These are phyloP conservation scores for Schoenoplectus tabernaemontani DNA, from an alignment of 202 grass and related monocot species.

Conservation along the genomic window DNA sequence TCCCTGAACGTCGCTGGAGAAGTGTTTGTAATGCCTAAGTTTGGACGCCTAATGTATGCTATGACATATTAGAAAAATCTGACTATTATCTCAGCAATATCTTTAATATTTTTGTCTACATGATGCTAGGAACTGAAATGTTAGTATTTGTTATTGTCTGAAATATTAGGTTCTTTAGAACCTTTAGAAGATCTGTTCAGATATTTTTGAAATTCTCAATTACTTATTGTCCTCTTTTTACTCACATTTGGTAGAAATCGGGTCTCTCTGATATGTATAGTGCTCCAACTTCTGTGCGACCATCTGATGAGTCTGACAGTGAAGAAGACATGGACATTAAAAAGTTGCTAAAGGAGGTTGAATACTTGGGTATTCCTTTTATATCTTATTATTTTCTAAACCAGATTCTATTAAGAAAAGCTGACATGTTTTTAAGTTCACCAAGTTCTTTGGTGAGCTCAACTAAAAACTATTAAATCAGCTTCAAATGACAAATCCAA, in stretches of 20 bases:
- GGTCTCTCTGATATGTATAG: constrained; percentile 74
- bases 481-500: too few relatives aligned
- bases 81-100: background rate
- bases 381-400: background rate
- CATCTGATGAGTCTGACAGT: constrained; percentile 39
- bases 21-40: background rate
- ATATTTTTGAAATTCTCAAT: background rate
- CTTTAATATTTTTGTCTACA: background rate
- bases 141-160: background rate
- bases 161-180: background rate
- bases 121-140: background rate
- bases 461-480: too few relatives aligned
- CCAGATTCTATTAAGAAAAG: background rate
- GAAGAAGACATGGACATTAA: constrained; percentile 73
- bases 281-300: constrained; percentile 28
- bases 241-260: constrained; percentile 38
- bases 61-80: background rate
- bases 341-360: constrained; percentile 82
- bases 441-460: too few relatives aligned
- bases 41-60: background rate
- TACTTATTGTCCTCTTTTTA: background rate
- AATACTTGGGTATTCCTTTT: constrained; percentile 55
- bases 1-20: background rate
- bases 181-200: background rate
- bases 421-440: too few relatives aligned